Evolutionary conservation across 495 filamentous ascomycete genomes (phyloP).

Genomic region (Chaetomidium leptoderma): DNA sequence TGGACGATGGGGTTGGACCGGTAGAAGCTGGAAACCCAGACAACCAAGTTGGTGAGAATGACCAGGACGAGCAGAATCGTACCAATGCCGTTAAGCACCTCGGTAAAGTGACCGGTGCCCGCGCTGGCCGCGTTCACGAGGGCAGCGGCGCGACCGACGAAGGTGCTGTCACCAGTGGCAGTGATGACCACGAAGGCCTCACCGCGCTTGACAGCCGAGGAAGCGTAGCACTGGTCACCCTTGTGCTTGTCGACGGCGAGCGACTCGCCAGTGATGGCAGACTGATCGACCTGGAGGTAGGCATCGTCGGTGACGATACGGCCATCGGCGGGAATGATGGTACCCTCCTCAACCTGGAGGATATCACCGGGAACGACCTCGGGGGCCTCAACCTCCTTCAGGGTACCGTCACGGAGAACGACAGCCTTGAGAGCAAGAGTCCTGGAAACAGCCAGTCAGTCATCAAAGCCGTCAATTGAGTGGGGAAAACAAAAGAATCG

Average conservation of each 20-base stretch:
- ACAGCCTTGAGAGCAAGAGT: conserved; percentile 81
- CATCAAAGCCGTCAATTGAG: not conserved
- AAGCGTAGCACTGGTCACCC: conserved; percentile 73
- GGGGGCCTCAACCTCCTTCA: conserved; percentile 68
- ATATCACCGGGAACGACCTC: conserved; percentile 89
- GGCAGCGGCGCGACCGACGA: conserved; percentile 82
- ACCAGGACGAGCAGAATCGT: conserved; percentile 78
- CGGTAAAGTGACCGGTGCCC: conserved; percentile 80
- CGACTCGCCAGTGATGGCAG: conserved; percentile 87
- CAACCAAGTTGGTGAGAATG: conserved; percentile 69
- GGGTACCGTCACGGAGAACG: conserved; percentile 70
- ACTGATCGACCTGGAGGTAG: conserved; percentile 88
- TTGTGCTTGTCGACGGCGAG: conserved; percentile 84
- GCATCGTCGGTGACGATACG: conserved; percentile 73
- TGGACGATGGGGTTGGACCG: conserved; percentile 68
- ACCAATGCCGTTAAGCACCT: conserved; percentile 80
- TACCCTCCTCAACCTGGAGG: conserved; percentile 82
- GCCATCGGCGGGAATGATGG: conserved; percentile 86
- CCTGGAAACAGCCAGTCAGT: conserved; percentile 28
- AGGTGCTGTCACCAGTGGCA: conserved; percentile 80
- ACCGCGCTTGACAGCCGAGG: conserved; percentile 86
- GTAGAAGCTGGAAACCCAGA: conserved; percentile 86
- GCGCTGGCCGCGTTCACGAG: conserved; percentile 70
- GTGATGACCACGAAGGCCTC: conserved; percentile 76
- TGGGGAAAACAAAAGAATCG: not conserved